Conservation (phyloP, 768 basidiomycete species). For the Boletales sp. region DNA sequence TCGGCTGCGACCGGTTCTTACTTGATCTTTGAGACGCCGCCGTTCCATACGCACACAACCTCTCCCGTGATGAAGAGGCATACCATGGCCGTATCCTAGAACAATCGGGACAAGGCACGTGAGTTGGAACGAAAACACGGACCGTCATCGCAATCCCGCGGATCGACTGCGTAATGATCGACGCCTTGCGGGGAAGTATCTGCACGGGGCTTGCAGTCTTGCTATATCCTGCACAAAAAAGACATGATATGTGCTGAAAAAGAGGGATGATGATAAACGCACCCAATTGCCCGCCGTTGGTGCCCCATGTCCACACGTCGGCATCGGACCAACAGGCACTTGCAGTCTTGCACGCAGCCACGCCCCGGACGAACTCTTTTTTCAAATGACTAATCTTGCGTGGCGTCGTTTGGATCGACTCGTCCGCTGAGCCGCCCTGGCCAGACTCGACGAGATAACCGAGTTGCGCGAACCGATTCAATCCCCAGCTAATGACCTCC, state of each 20-base stretch:
- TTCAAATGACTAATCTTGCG: constrained; percentile 74
- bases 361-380: constrained; percentile 74
- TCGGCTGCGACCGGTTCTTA: constrained; percentile 21
- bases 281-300: constrained; percentile 91
- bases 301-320: constrained; percentile 87
- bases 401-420: constrained; percentile 73
- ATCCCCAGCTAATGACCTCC: constrained; percentile 87
- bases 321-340: constrained; percentile 84
- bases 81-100: constrained; percentile 78
- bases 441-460: constrained; percentile 75
- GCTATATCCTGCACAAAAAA: constrained; percentile 59
- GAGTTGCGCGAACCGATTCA: constrained; percentile 85
- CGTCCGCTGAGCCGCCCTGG: constrained; percentile 48
- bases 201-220: constrained; percentile 72
- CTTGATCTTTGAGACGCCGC: constrained; percentile 72
- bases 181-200: constrained; percentile 73
- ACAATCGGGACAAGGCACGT: background rate
- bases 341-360: constrained; percentile 83
- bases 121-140: constrained; percentile 22
- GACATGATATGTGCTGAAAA: too few species aligned
- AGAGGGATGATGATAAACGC: constrained; percentile 10
- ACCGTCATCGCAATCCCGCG: constrained; percentile 73
- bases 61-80: constrained; percentile 78
- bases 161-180: constrained; percentile 69
- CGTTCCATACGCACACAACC: constrained; percentile 80